Evolutionary conservation across 176 grass and related monocot species (phyloP).

Genomic region (Triticum urartu): DNA sequence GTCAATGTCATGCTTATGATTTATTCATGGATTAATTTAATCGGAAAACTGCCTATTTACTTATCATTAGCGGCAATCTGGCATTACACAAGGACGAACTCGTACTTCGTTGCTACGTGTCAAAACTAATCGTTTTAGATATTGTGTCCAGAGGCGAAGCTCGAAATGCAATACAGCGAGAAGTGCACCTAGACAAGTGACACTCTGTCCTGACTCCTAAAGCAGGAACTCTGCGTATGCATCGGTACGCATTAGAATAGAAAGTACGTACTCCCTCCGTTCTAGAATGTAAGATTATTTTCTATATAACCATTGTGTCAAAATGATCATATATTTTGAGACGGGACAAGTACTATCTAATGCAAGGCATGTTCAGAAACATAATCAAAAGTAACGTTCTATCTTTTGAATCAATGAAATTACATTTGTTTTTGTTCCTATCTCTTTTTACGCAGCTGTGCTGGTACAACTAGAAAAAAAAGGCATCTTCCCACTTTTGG

Average conservation of each 20-base stretch:
- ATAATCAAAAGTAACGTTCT: too few species aligned
- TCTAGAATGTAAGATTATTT: too few species aligned
- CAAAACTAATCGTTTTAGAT: not conserved
- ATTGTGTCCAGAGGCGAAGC: not conserved
- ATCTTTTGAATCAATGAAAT: too few species aligned
- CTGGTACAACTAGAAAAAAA: conserved; percentile 15
- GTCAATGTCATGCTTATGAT: too few species aligned
- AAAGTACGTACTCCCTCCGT: too few species aligned
- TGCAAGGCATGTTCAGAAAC: too few species aligned
- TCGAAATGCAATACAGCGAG: conserved; percentile 32
- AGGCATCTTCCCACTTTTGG: not conserved
- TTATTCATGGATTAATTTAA: too few species aligned
- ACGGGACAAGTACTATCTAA: too few species aligned
- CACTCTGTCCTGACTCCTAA: conserved; percentile 22
- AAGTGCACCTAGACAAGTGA: conserved; percentile 25
- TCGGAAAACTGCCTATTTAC: too few species aligned
- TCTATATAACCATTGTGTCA: too few species aligned
- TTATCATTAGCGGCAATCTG: not conserved
- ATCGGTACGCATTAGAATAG: not conserved
- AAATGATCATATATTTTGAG: too few species aligned
- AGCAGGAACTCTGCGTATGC: conserved; percentile 6
- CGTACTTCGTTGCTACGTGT: not conserved
- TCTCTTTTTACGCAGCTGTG: not conserved
- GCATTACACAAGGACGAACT: not conserved
- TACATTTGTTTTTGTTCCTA: conserved; percentile 3